Base-by-base conservation (phyloP, 2,329 filamentous ascomycete genomes). In the Ophiosphaerella narmari region DNA sequence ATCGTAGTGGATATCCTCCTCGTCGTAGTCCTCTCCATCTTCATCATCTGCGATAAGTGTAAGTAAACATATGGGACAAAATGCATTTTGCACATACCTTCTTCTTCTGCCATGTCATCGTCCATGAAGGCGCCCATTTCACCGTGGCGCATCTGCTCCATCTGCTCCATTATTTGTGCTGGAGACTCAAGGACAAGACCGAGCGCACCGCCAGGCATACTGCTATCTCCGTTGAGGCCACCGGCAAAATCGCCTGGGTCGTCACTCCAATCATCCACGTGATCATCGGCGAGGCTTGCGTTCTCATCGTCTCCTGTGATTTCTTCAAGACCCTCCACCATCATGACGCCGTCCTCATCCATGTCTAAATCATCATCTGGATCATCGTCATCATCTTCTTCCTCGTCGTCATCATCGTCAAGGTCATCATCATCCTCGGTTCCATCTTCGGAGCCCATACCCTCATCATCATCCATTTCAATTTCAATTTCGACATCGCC, bases 401-500 rank as follows among this genome's bases (percentile, higher is more conserved):
- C 78, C 43, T 81, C 73, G 18, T 21, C 26, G 6, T 29, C 26
- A 18, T 83, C 76, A 18, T 76, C 78, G 14, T 83, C 54, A 78
- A 80, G 54, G 77, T 80, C 29, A 1, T 63, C 61, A 4, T 63
- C 62, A 5, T 64, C 64, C 7, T 83, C 82, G 1, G 81, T 79
- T 24, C 71, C 67, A n/a, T 79, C 78, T 40, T 84, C 82, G 8
- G 80, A 77, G 7, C 81, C 79, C 46, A 82, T 79, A 7, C 85
- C 83, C 3, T 83, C 80, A 2, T 79, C 81, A 29, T 85, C 85
- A 9, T 86, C 85, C 23, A 97, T 89, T 54, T 96, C 90, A 60
- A 97, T 89, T 77, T 96, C 92, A 43, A 97, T 89, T 33, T 90
- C 86, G 73, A 85, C 74, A 61, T 86, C 84, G 12, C 84, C 84